Conservation (phyloP, 140 eudicot genomes). For the Anethum foeniculum region DNA sequence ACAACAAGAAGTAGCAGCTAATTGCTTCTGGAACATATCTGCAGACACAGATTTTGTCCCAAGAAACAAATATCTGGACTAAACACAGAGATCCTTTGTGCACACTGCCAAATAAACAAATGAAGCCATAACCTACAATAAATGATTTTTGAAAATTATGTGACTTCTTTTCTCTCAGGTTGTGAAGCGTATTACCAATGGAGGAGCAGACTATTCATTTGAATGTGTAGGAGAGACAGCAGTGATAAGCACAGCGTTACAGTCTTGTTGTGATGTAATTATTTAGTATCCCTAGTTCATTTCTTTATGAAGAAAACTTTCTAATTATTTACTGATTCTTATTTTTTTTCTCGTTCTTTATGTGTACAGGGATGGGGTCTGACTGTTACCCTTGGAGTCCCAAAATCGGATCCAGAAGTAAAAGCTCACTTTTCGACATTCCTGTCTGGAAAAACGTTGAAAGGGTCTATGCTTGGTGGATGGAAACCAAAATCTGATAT, state of each 20-base stretch:
- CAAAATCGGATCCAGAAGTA: slow-evolving; percentile 68
- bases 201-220: slow-evolving; percentile 93
- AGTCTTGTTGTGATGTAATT: slow-evolving; percentile 77
- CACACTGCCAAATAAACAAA: not conserved
- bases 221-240: slow-evolving; percentile 93
- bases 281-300: slow-evolving; percentile 2
- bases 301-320: not conserved
- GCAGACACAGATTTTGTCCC: not conserved
- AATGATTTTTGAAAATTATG: not conserved
- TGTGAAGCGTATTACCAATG: slow-evolving; percentile 63
- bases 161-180: slow-evolving; percentile 38
- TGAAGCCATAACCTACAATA: not conserved
- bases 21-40: not conserved
- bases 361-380: slow-evolving; percentile 79
- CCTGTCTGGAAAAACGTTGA: slow-evolving; percentile 77
- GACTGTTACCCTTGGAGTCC: slow-evolving; percentile 92
- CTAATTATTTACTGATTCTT: not conserved
- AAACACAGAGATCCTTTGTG: not conserved
- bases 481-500: slow-evolving; percentile 95
- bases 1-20: not conserved
- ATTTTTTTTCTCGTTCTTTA: slow-evolving; percentile 8
- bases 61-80: not conserved
- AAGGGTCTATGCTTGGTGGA: slow-evolving; percentile 88
- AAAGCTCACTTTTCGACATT: slow-evolving; percentile 69
- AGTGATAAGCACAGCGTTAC: slow-evolving; percentile 64